These are phyloP conservation scores for Sporothrix mexicana DNA, from an alignment of 2,329 filamentous ascomycete genomes.

Conservation along the genomic window DNA sequence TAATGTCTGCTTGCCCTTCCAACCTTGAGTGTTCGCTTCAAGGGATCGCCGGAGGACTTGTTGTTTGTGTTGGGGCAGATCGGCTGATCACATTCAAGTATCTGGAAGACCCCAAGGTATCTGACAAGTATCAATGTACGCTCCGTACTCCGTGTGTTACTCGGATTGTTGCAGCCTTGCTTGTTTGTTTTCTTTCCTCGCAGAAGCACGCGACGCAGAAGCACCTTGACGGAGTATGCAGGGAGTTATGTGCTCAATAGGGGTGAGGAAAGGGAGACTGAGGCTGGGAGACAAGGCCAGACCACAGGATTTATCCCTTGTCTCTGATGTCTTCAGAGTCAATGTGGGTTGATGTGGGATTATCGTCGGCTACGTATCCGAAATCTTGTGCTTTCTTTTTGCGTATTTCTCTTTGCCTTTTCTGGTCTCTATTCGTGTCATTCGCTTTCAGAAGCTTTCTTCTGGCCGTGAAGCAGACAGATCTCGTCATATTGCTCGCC, in stretches of 20 bases:
- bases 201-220: not conserved
- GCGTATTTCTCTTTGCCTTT: not conserved
- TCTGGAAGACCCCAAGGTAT: not conserved
- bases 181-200: not conserved
- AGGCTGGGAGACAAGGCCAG: not conserved
- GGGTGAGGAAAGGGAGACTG: not conserved
- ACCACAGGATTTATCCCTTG: not conserved
- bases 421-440: not conserved
- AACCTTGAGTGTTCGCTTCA: not conserved
- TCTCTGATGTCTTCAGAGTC: not conserved
- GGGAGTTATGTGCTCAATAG: constrained; percentile 20
- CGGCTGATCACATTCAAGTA: constrained; percentile 16
- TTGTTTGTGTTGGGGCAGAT: constrained; percentile 15
- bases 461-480: not conserved
- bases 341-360: constrained; percentile 4
- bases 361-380: not conserved
- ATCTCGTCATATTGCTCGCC: constrained; percentile 14
- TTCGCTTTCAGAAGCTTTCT: not conserved
- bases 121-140: not conserved
- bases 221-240: constrained; percentile 18
- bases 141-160: no score
- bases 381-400: not conserved
- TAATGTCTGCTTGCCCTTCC: not conserved
- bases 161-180: not conserved
- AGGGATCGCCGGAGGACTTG: not conserved